A percentile compares a stretch with the other conserved stretches of the same genome.
Evolutionary conservation across 441 rosid species (phyloP).

Genomic region (Bruguiera hainesii): DNA sequence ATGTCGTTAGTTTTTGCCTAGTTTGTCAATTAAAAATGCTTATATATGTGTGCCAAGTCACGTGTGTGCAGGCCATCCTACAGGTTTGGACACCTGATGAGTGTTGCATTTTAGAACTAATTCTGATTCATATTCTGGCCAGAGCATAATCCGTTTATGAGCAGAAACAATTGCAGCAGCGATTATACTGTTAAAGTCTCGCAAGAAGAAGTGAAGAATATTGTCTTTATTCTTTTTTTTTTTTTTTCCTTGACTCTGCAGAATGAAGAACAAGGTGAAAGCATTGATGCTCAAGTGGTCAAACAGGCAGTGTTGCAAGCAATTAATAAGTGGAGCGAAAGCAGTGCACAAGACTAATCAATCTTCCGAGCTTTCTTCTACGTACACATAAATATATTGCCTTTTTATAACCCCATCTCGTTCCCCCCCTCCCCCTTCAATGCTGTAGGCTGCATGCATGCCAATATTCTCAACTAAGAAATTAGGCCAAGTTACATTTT

Average conservation of each 20-base stretch:
- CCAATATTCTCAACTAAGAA: no score
- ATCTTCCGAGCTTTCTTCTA: neutral
- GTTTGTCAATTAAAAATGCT: neutral
- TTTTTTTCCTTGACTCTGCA: constrained; percentile 6
- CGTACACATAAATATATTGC: neutral
- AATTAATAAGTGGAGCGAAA: constrained; percentile 52
- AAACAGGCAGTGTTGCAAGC: constrained; percentile 64
- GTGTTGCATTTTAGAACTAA: neutral
- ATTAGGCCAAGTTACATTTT: no score
- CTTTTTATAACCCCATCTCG: neutral
- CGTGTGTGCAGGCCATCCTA: neutral
- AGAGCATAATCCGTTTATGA: neutral
- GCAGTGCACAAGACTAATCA: constrained; percentile 7
- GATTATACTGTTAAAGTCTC: neutral
- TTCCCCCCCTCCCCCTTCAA: neutral
- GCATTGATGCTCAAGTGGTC: constrained; percentile 57
- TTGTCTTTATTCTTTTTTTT: neutral
- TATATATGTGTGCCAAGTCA: neutral
- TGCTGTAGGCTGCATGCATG: no score
- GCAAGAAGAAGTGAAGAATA: neutral
- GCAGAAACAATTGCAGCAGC: neutral
- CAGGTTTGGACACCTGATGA: constrained; percentile 3
- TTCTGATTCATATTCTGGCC: neutral
- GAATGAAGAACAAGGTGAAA: constrained; percentile 35
- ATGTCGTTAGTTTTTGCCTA: neutral